Conservation (phyloP, 805 yeast genomes). For the Metschnikowia shivogae region DNA sequence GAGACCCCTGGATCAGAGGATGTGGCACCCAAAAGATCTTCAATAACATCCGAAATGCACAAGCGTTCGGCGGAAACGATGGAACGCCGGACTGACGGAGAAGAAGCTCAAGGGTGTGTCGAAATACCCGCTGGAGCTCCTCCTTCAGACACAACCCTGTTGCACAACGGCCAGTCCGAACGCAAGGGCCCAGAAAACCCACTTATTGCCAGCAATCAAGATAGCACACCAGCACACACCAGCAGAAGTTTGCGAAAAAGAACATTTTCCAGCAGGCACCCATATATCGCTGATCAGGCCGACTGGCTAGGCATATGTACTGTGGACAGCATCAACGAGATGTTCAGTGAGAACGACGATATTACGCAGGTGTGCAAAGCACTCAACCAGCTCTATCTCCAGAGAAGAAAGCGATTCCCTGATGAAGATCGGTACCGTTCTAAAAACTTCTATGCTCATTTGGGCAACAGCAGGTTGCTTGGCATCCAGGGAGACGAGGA, state of each 20-base stretch:
- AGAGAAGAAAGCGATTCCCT: conserved; percentile 30
- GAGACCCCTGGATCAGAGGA: too few relatives aligned
- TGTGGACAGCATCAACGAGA: conserved; percentile 33
- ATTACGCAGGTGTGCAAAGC: conserved; percentile 29
- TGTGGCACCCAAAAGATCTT: too few relatives aligned
- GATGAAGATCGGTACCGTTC: conserved; percentile 37
- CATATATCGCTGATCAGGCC: conserved; percentile 43
- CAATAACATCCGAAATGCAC: too few relatives aligned
- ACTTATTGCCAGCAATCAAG: background rate
- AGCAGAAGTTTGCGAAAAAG: conserved; percentile 34
- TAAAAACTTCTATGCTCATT: conserved; percentile 34
- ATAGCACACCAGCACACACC: background rate
- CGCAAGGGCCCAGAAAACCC: background rate
- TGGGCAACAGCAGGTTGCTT: conserved; percentile 24
- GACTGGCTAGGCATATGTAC: conserved; percentile 40
- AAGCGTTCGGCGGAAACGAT: too few relatives aligned
- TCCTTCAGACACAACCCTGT: background rate
- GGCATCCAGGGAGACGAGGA: conserved; percentile 14
- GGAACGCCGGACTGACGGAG: too few relatives aligned
- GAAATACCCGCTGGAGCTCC: background rate
- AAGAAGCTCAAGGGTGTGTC: too few relatives aligned
- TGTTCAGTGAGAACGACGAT: conserved; percentile 31
- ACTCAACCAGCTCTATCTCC: conserved; percentile 33
- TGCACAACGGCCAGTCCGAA: background rate
- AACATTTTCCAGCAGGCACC: conserved; percentile 42